A percentile compares a stretch with the other conserved stretches of the same genome.
phyloP scores from a whole-genome alignment of 2,329 filamentous ascomycete species.

The Drechslerella stenobrocha region DNA sequence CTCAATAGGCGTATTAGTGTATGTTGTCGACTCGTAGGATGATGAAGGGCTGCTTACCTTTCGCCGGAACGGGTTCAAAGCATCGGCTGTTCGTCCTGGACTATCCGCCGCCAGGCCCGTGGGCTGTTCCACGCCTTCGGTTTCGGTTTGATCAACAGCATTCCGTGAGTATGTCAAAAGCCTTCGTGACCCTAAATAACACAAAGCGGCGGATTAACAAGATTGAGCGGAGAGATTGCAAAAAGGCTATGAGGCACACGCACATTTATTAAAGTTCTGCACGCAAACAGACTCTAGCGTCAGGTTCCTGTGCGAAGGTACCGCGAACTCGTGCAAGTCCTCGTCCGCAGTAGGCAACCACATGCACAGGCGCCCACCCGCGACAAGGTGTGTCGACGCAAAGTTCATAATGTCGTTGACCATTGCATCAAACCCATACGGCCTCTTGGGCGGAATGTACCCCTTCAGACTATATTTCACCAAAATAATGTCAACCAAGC shows the following conservation, averaged over 20 bases:
- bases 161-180: conserved; percentile 82
- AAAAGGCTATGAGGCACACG: conserved; percentile 33
- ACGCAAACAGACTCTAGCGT: conserved; percentile 75
- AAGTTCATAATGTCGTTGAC: conserved; percentile 87
- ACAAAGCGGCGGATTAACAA: too few species aligned
- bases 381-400: conserved; percentile 73
- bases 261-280: conserved; percentile 88
- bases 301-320: conserved; percentile 76
- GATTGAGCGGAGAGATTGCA: too few species aligned
- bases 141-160: conserved; percentile 58
- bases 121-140: conserved; percentile 54
- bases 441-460: conserved; percentile 84
- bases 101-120: conserved; percentile 39
- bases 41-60: conserved; percentile 55
- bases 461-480: conserved; percentile 56
- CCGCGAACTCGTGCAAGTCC: conserved; percentile 72
- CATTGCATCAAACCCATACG: conserved; percentile 89
- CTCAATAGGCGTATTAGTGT: conserved; percentile 4
- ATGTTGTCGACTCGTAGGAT: not conserved
- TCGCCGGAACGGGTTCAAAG: conserved; percentile 69
- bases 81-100: conserved; percentile 65
- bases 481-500: too few species aligned
- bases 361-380: conserved; percentile 78
- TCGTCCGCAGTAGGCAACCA: conserved; percentile 96
- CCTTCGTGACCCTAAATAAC: conserved; percentile 70